Base-by-base conservation (phyloP, 495 filamentous ascomycete species). In the Schizothecium vesticola region DNA sequence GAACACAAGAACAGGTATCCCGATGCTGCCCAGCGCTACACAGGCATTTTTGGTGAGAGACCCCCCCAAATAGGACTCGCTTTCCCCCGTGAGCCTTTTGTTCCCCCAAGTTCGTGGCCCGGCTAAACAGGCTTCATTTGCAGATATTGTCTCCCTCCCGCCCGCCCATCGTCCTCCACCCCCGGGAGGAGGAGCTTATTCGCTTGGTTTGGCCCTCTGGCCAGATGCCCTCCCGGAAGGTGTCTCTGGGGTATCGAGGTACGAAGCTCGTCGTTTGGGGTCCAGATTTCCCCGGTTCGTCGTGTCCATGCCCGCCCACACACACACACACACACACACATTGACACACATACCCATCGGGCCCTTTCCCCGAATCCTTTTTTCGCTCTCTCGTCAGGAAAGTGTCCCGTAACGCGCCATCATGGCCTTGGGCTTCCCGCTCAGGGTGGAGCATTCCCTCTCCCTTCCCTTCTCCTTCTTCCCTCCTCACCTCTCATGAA, bases 91-190 rank as follows among this genome's bases (percentile, higher is more conserved):
- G 67, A 69, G 67, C 67, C 67, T 61, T 65, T 24, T 56, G 57
- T 61, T 59, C 21, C 19, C 61, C 62, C 66, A 57, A 25, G 28
- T 56, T 31, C 12, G n/a, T 13, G 21, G 57, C 23, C 61, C 70
- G 70, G 70, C 70, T 72, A 72, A 72, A 72, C 43, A 28, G 33
- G 58, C 62, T 69, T 72, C 67, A 72, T 72, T 69, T 72, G 64
- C 16, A 69, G 70, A 72, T 72, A 72, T 72, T 72, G 62, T 62
- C 16, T 51, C 24, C 59, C 22, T 31, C 68, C 57, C 70, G 61
- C 64, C 67, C 28, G 64, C 36, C 66, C 66, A 72, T 64, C 67
- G 51, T 64, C 55, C 55, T 31, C 8, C 56, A 26, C 43, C 57
- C 26, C 11, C 23, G n/a, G 43, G 43, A 51, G 21, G 33, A 31